Evolutionary conservation across 1,284 basidiomycete genomes (phyloP).

Genomic region (Boletus semigastroideus): DNA sequence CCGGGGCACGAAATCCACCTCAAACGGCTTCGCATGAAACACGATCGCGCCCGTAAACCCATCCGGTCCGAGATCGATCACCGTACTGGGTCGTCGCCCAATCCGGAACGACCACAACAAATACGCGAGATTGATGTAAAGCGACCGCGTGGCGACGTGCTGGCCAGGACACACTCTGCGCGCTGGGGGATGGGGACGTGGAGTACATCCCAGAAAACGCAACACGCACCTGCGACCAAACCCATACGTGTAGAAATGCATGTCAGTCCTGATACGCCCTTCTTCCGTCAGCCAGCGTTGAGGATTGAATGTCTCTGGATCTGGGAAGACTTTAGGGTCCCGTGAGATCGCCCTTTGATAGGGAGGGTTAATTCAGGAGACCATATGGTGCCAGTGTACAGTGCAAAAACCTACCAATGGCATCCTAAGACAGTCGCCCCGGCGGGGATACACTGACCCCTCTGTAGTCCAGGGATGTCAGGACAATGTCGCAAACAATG

Average conservation of each 20-base stretch:
- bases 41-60: conserved; percentile 15
- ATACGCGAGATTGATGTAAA: conserved; percentile 37
- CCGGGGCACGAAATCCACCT: conserved; percentile 7
- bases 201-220: too few species aligned
- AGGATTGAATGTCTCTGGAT: conserved; percentile 37
- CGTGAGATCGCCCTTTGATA: conserved; percentile 13
- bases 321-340: conserved; percentile 14
- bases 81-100: conserved; percentile 27
- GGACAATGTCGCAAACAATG: neutral
- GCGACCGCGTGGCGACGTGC: conserved; percentile 35
- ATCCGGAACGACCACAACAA: conserved; percentile 40
- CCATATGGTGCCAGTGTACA: neutral
- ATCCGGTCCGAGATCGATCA: conserved; percentile 28
- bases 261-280: conserved; percentile 31
- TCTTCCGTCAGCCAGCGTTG: conserved; percentile 36
- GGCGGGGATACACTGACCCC: conserved; percentile 14
- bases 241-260: conserved; percentile 35
- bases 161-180: conserved; percentile 18
- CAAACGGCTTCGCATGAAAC: conserved; percentile 6
- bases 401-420: conserved; percentile 10
- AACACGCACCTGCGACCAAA: conserved; percentile 37
- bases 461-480: conserved; percentile 5
- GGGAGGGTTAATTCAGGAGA: neutral
- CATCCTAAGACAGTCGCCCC: conserved; percentile 12
- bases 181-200: neutral